phyloP scores from a whole-genome alignment of 2,329 filamentous ascomycete genomes.

The Gyromitra esculenta region DNA sequence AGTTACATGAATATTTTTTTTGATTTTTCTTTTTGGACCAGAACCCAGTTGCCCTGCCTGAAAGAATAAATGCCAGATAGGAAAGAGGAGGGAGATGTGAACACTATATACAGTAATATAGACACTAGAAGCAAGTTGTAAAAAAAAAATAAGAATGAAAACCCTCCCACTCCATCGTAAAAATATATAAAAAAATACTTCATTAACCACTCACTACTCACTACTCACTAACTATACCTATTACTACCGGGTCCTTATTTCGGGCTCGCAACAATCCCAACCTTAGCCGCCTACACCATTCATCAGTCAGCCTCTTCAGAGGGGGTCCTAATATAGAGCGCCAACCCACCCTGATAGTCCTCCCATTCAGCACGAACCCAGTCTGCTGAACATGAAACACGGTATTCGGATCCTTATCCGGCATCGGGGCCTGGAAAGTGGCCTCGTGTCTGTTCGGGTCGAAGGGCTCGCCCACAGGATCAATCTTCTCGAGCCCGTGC shows the following conservation, averaged over 20 bases:
- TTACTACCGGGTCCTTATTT: slow-evolving; percentile 17
- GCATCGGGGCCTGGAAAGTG: slow-evolving; percentile 88
- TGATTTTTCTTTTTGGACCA: not conserved
- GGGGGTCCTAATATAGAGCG: not conserved
- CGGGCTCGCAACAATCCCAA: slow-evolving; percentile 43
- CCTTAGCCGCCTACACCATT: slow-evolving; percentile 48
- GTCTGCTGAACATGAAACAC: slow-evolving; percentile 95
- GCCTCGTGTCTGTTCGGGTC: slow-evolving; percentile 97
- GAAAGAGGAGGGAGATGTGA: slow-evolving; percentile 46
- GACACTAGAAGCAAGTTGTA: slow-evolving; percentile 33
- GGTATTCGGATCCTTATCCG: slow-evolving; percentile 86
- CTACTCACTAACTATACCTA: not conserved
- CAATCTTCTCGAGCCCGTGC: slow-evolving; percentile 90
- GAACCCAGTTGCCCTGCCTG: slow-evolving; percentile 15
- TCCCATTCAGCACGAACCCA: slow-evolving; percentile 92
- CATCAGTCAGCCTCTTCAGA: not conserved
- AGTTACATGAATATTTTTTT: slow-evolving; percentile 20
- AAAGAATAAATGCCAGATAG: slow-evolving; percentile 5
- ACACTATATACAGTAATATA: slow-evolving; percentile 39
- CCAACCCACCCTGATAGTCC: slow-evolving; percentile 74
- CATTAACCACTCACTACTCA: slow-evolving; percentile 15
- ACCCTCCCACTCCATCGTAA: not conserved
- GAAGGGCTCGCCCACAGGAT: slow-evolving; percentile 86
- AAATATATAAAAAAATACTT: slow-evolving; percentile 15
- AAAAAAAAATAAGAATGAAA: slow-evolving; percentile 19